Evolutionary conservation across 2,329 filamentous ascomycete species (phyloP).

Genomic region (Aspergillus ochraceus): DNA sequence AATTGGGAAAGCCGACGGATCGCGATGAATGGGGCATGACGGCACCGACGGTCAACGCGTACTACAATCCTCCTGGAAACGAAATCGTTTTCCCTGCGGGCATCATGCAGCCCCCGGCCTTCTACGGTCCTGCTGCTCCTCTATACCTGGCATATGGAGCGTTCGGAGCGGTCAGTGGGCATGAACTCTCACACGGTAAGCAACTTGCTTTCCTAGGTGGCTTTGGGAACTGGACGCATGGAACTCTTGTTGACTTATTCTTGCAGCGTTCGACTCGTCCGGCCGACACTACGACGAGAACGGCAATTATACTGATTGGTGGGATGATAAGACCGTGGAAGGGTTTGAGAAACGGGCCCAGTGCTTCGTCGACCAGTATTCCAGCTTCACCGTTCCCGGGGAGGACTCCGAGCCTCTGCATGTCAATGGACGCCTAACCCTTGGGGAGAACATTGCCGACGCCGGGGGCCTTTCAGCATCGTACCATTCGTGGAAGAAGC

Average conservation of each 20-base stretch:
- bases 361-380: slow-evolving; percentile 70
- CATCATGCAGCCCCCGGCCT: slow-evolving; percentile 68
- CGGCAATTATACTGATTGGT: slow-evolving; percentile 67
- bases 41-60: slow-evolving; percentile 64
- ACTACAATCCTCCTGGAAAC: slow-evolving; percentile 65
- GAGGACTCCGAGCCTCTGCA: slow-evolving; percentile 58
- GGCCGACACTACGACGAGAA: slow-evolving; percentile 65
- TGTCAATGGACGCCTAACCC: slow-evolving; percentile 63
- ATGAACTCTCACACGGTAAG: slow-evolving; percentile 64
- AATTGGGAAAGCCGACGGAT: slow-evolving; percentile 61
- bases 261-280: slow-evolving; percentile 62
- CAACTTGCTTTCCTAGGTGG: neutral
- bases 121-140: slow-evolving; percentile 60
- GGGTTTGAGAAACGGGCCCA: slow-evolving; percentile 60
- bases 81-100: slow-evolving; percentile 69
- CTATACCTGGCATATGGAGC: slow-evolving; percentile 68
- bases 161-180: slow-evolving; percentile 66
- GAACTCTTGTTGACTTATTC: slow-evolving; percentile 6
- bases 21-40: slow-evolving; percentile 62
- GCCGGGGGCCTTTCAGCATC: slow-evolving; percentile 65
- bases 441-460: slow-evolving; percentile 72
- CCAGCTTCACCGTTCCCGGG: slow-evolving; percentile 59
- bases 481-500: slow-evolving; percentile 65
- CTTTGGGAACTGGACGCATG: neutral
- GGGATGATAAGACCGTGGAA: slow-evolving; percentile 60